These are phyloP conservation scores for Nakazawaea sp. DNA, from an alignment of 805 yeast genomes.

Conservation along the genomic window DNA sequence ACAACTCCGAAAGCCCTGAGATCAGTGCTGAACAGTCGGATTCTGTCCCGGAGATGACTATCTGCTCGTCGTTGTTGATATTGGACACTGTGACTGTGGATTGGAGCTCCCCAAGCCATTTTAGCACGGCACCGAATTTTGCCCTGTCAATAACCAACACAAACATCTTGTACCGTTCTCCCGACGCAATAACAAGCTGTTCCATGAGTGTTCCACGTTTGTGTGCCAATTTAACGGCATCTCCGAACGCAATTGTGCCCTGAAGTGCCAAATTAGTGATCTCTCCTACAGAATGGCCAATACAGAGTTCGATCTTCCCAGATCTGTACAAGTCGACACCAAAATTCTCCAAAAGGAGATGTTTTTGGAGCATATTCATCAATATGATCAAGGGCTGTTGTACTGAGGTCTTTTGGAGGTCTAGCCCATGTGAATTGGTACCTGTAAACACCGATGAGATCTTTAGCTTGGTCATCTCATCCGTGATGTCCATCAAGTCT, in stretches of 20 bases:
- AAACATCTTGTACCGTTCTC: conserved; percentile 25
- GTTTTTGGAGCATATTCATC: conserved; percentile 18
- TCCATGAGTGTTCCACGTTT: conserved; percentile 27
- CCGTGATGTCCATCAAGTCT: conserved; percentile 14
- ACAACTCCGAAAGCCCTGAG: conserved; percentile 9
- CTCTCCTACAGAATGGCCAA: conserved; percentile 32
- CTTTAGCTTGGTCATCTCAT: conserved; percentile 11
- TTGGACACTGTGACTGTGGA: conserved; percentile 19
- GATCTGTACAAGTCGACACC: conserved; percentile 16
- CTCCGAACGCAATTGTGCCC: conserved; percentile 17
- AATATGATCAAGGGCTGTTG: conserved; percentile 26
- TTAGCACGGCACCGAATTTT: conserved; percentile 15
- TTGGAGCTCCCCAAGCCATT: neutral
- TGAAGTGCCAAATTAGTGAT: conserved; percentile 23
- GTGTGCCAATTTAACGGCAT: conserved; percentile 20
- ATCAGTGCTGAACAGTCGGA: conserved; percentile 14
- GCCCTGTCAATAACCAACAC: conserved; percentile 22
- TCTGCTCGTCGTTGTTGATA: conserved; percentile 25
- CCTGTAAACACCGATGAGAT: conserved; percentile 10
- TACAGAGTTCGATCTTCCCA: conserved; percentile 14
- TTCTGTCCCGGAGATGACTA: conserved; percentile 24
- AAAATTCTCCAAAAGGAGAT: conserved; percentile 12
- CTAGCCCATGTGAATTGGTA: neutral
- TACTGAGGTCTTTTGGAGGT: conserved; percentile 19
- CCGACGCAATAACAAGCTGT: conserved; percentile 14